A percentile compares a stretch with the other conserved stretches of the same genome.
These are phyloP conservation scores for Daldinia decipiens DNA, from an alignment of 495 filamentous ascomycete genomes.

Conservation along the genomic window DNA sequence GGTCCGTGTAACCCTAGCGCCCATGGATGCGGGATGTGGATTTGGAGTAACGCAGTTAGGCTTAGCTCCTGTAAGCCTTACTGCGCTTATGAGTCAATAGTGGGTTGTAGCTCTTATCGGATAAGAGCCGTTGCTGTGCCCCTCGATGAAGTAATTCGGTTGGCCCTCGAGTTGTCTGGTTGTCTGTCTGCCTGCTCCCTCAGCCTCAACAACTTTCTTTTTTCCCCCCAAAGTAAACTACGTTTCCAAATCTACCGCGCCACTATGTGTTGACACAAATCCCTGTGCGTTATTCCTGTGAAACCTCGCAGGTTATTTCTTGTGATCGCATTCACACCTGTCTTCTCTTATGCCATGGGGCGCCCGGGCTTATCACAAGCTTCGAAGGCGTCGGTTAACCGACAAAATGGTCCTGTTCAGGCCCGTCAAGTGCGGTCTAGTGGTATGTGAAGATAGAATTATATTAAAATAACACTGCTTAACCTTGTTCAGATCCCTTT, in stretches of 20 bases:
- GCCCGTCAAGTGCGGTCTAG: background rate
- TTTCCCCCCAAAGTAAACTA: background rate
- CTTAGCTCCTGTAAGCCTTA: background rate
- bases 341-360: constrained; percentile 16
- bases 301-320: background rate
- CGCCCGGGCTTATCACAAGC: background rate
- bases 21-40: constrained; percentile 3
- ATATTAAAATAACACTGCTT: constrained; percentile 1
- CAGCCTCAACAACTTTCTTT: background rate
- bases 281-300: background rate
- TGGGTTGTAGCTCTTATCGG: constrained; percentile 11
- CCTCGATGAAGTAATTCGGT: constrained; percentile 1
- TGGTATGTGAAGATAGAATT: background rate
- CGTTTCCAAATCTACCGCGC: background rate
- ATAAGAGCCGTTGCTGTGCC: background rate
- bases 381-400: background rate
- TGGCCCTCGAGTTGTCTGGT: background rate
- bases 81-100: constrained; percentile 12
- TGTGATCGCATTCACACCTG: background rate
- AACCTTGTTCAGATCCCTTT: constrained; percentile 37
- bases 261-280: background rate
- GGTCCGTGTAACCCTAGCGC: background rate
- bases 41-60: background rate
- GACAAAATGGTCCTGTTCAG: constrained; percentile 5
- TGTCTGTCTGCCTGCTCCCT: background rate